Percentiles rank a stretch among this genome's conserved stretches.
Evolutionary conservation across 208 protist species (phyloP).

Genomic region (Leishmania turanica): DNA sequence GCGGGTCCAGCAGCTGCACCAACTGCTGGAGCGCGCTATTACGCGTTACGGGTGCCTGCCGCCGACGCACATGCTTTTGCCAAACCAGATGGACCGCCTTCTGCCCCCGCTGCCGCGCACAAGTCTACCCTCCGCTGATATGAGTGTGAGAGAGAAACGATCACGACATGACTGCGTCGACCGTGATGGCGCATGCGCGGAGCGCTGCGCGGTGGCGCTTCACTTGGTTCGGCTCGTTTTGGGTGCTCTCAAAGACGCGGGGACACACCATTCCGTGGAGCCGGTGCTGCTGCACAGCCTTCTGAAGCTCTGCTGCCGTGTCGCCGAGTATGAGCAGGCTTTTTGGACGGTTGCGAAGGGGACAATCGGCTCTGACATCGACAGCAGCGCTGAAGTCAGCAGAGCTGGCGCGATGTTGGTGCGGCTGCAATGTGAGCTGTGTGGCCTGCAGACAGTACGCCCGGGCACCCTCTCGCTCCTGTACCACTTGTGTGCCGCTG

Average conservation of each 20-base stretch:
- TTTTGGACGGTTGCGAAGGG: background rate
- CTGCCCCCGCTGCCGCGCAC: slow-evolving; percentile 25
- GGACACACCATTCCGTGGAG: slow-evolving; percentile 10
- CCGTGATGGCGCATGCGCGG: background rate
- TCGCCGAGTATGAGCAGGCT: slow-evolving; percentile 32
- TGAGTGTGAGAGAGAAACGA: background rate
- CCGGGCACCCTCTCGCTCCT: slow-evolving; percentile 40
- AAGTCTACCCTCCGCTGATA: background rate
- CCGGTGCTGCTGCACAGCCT: slow-evolving; percentile 42
- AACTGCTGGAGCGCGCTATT: slow-evolving; percentile 25
- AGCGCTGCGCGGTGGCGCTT: slow-evolving; percentile 25
- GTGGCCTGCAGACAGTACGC: slow-evolving; percentile 28
- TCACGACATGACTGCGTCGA: background rate
- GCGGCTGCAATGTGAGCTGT: slow-evolving; percentile 32
- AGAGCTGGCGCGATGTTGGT: slow-evolving; percentile 28
- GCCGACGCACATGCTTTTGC: slow-evolving; percentile 58
- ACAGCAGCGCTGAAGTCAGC: slow-evolving; percentile 1
- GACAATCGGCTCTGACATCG: background rate
- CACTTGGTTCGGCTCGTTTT: slow-evolving; percentile 14
- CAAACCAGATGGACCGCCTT: slow-evolving; percentile 58
- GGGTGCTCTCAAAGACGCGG: slow-evolving; percentile 4
- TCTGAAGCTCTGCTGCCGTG: slow-evolving; percentile 57
- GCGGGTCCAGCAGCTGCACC: slow-evolving; percentile 1
- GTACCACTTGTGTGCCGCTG: slow-evolving; percentile 44
- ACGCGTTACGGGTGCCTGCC: slow-evolving; percentile 25